Percentiles rank a stretch among this genome's conserved stretches.
These are phyloP conservation scores for Lentinula detonsa DNA, from an alignment of 768 basidiomycete genomes.

Conservation along the genomic window DNA sequence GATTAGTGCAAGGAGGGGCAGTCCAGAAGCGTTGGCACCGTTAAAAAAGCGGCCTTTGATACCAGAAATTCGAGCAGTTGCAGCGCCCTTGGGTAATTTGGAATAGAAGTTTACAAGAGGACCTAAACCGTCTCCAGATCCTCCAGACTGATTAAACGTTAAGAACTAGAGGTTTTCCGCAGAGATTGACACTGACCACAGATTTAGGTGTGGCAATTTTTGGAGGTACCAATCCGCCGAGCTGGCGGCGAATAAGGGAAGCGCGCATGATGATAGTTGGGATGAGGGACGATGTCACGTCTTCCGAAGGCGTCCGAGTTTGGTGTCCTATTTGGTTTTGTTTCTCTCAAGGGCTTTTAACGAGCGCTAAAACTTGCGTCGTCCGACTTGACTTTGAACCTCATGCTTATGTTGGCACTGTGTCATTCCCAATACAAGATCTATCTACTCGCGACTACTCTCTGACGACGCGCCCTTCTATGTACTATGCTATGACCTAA, in stretches of 20 bases:
- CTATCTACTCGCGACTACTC: too few relatives aligned
- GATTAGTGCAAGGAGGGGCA: conserved; percentile 59
- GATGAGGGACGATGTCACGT: background rate
- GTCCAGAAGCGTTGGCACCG: conserved; percentile 79
- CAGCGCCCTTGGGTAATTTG: conserved; percentile 88
- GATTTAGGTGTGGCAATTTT: conserved; percentile 91
- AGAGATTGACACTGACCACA: conserved; percentile 49
- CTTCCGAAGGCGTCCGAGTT: background rate
- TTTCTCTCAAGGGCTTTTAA: background rate
- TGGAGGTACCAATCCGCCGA: conserved; percentile 83
- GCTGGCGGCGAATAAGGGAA: conserved; percentile 78
- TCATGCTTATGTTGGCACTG: too few relatives aligned
- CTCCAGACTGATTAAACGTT: conserved; percentile 53
- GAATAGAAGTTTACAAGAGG: conserved; percentile 95
- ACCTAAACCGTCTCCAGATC: conserved; percentile 72
- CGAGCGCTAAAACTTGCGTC: background rate
- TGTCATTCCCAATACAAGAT: too few relatives aligned
- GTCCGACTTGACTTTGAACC: too few relatives aligned
- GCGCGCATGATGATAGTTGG: conserved; percentile 58
- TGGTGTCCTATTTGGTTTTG: background rate
- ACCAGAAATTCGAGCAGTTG: conserved; percentile 54
- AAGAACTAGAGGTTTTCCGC: conserved; percentile 7
- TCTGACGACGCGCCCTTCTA: too few relatives aligned
- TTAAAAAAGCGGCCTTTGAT: conserved; percentile 80
- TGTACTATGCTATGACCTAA: too few relatives aligned